Evolutionary conservation across 2,329 filamentous ascomycete species (phyloP).

Genomic region (Rhexocercosporidium sp.): DNA sequence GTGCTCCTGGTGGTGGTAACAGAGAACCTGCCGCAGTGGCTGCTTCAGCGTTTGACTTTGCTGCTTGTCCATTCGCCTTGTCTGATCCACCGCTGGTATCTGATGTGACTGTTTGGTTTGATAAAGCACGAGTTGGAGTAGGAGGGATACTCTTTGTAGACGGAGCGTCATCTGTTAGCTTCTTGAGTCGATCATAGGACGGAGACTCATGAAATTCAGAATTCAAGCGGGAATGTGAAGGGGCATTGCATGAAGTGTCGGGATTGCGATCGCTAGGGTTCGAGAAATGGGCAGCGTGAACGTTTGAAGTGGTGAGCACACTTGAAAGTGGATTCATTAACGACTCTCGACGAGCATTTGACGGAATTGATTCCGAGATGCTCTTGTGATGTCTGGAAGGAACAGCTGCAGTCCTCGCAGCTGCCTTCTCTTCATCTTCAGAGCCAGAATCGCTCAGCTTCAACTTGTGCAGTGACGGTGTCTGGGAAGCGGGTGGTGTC

Average conservation of each 20-base stretch:
- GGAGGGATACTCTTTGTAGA: conserved; percentile 87
- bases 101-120: conserved; percentile 57
- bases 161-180: conserved; percentile 83
- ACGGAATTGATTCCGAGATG: conserved; percentile 50
- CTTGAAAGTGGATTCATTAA: conserved; percentile 65
- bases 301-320: conserved; percentile 65
- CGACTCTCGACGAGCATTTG: conserved; percentile 51
- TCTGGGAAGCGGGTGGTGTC: conserved; percentile 61
- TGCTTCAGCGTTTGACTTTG: conserved; percentile 32
- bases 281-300: conserved; percentile 72
- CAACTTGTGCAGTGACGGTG: conserved; percentile 51
- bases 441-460: conserved; percentile 48
- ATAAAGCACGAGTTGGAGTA: conserved; percentile 84
- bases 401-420: conserved; percentile 43
- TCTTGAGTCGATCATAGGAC: conserved; percentile 73
- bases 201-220: conserved; percentile 59
- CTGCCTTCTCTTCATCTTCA: conserved; percentile 45
- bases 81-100: conserved; percentile 47
- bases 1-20: conserved; percentile 52
- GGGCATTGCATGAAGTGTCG: conserved; percentile 57
- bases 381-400: conserved; percentile 47
- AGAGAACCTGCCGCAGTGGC: conserved; percentile 38
- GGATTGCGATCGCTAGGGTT: conserved; percentile 64
- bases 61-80: conserved; percentile 49
- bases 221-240: conserved; percentile 54